Evolutionary conservation across 208 protist species (phyloP), one percentile per base, ranked within the genome.

Genomic region (Leishmania turanica): DNA sequence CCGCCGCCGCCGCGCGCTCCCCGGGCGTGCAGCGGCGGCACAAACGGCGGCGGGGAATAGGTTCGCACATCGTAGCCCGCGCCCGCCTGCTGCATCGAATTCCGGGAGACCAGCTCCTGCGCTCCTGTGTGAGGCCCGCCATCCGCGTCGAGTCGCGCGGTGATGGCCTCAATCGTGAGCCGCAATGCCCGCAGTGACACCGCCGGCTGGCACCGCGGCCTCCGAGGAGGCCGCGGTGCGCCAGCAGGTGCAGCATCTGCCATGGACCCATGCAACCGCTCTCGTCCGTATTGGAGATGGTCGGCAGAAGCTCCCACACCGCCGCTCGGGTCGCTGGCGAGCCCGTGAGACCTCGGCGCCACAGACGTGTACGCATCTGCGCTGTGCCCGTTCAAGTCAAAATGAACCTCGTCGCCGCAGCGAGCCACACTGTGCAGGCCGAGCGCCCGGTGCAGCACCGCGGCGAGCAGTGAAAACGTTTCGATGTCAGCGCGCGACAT

Each of bases 181-280:
- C 69, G 62, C 24, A 75, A 85, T 7, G 82, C 42, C 3, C 62
- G 75, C 70, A 80, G 71, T 17, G 82, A 42, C 19, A 85, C n/a
- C 19, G 65, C 62, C 34, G 72, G 72, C 31, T 73, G 69, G 47
- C 45, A 7, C 27, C 8, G 69, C 45, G 69, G 69, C 8, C 45
- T 37, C 40, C 45, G 9, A 1, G 8, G 40, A 2, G 6, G 66
- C 40, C 8, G 40, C 24, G 2, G 45, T 31, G 69, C n/a, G 27
- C 69, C 45, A 27, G 51, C 40, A 31, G 69, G 9, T 1, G 34
- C 64, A 37, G n/a, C 34, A 69, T n/a, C 5, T 0, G 64, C 5
- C 64, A 27, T 13, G 37, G 40, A 31, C 64, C 37, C n/a, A 15
- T 19, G n/a, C 64, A 21, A 47, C 31, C 5, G 64, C 64, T 69